Percentiles rank a stretch among this genome's conserved stretches.
Evolutionary conservation across 2,329 filamentous ascomycete species (phyloP).

Genomic region (Monosporascus cannonballus): DNA sequence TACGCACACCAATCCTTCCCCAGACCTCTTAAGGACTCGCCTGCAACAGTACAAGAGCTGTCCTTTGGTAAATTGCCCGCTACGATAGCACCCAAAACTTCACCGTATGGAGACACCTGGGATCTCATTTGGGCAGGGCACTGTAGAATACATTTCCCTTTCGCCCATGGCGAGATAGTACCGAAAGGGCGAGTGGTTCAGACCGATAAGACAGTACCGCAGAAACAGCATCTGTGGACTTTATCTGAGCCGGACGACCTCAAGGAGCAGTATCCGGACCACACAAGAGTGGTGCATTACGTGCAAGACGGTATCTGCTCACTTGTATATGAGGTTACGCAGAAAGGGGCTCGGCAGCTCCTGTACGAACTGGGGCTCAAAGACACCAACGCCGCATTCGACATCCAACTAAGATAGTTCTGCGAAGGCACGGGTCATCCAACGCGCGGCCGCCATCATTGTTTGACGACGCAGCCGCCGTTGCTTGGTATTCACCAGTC

Average conservation of each 20-base stretch:
- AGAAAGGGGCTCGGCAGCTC: constrained; percentile 35
- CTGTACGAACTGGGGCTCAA: constrained; percentile 38
- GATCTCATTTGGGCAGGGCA: constrained; percentile 47
- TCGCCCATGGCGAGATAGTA: constrained; percentile 7
- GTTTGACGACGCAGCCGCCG: constrained; percentile 35
- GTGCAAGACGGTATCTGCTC: constrained; percentile 33
- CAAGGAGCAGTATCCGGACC: constrained; percentile 29
- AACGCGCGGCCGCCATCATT: constrained; percentile 26
- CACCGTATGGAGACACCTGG: constrained; percentile 46
- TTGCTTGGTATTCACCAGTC: constrained; percentile 41
- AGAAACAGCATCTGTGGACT: constrained; percentile 25
- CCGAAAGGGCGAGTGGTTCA: constrained; percentile 27
- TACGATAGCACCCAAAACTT: constrained; percentile 11
- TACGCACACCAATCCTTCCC: constrained; percentile 20
- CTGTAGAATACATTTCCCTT: constrained; percentile 33
- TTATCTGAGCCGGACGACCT: constrained; percentile 30
- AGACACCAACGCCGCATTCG: constrained; percentile 32
- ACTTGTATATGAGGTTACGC: constrained; percentile 39
- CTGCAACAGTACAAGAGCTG: constrained; percentile 8
- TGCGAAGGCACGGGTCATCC: constrained; percentile 33
- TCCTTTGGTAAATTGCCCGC: constrained; percentile 10
- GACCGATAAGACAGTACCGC: constrained; percentile 31
- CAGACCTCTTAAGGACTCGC: constrained; percentile 3
- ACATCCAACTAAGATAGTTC: constrained; percentile 40
- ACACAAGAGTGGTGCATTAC: constrained; percentile 39